Evolutionary conservation across 139 green algal species (phyloP).

Genomic region (Mesostigma viride): DNA sequence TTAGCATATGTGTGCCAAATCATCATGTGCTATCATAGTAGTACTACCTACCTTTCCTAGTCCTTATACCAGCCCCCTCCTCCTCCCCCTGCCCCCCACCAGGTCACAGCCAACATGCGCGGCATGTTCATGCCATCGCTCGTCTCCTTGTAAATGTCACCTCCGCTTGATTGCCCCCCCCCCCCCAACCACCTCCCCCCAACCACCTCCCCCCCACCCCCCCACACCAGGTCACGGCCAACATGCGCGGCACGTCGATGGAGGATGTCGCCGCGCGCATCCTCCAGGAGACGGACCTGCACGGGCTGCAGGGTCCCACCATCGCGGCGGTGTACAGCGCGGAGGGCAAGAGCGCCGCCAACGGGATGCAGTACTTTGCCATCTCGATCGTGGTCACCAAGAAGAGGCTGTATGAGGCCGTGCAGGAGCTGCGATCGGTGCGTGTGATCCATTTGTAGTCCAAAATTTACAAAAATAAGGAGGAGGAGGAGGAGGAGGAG

Average conservation of each 20-base stretch:
- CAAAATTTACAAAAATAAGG: too few species aligned
- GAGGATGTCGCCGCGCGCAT: conserved; percentile 64
- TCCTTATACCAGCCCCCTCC: too few species aligned
- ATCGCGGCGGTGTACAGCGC: conserved; percentile 60
- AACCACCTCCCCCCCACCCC: too few species aligned
- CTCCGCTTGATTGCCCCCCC: too few species aligned
- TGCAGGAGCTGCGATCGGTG: conserved; percentile 64
- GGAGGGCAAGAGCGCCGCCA: not conserved
- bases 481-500: conserved; percentile 17
- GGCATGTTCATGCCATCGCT: conserved; percentile 49
- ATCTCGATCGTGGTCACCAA: conserved; percentile 53
- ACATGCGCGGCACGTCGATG: conserved; percentile 44
- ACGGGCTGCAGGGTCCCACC: conserved; percentile 69
- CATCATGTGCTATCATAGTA: too few species aligned
- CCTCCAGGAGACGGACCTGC: conserved; percentile 9
- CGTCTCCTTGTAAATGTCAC: too few species aligned
- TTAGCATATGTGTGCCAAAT: too few species aligned
- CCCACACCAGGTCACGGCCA: conserved; percentile 29
- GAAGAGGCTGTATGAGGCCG: conserved; percentile 68
- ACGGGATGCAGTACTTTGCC: conserved; percentile 3
- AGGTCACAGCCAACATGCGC: conserved; percentile 33
- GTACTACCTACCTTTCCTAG: too few species aligned
- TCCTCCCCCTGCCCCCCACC: too few species aligned
- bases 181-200: too few species aligned
- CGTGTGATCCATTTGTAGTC: too few species aligned